These are phyloP conservation scores for Solanum hybrid DNA, from an alignment of 305 asterid species.

Conservation along the genomic window DNA sequence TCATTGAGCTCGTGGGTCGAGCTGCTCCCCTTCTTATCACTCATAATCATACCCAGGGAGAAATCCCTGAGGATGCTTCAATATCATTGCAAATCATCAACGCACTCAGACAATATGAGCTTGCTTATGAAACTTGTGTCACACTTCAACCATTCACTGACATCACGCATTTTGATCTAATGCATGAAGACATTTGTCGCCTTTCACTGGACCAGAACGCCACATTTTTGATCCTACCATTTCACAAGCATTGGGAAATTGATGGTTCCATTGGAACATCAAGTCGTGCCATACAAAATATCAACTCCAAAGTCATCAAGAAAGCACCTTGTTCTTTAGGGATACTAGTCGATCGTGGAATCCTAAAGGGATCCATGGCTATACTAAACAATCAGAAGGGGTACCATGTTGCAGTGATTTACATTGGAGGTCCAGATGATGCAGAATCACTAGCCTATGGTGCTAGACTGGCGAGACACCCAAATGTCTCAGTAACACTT, in stretches of 20 bases:
- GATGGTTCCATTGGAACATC: conserved; percentile 55
- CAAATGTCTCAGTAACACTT: conserved; percentile 38
- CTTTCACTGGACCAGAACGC: conserved; percentile 49
- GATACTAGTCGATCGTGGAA: conserved; percentile 53
- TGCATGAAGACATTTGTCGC: conserved; percentile 57
- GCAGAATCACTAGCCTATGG: conserved; percentile 69
- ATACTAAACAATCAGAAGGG: conserved; percentile 9
- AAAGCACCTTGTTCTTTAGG: conserved; percentile 63
- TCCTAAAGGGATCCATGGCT: conserved; percentile 27
- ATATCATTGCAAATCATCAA: conserved; percentile 44
- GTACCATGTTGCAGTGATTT: conserved; percentile 21
- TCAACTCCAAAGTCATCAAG: conserved; percentile 50
- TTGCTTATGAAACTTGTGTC: conserved; percentile 36
- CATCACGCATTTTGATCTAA: conserved; percentile 32
- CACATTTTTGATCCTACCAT: conserved; percentile 51
- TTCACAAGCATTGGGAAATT: conserved; percentile 69
- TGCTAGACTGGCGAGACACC: conserved; percentile 44
- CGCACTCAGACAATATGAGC: conserved; percentile 57
- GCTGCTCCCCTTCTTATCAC: conserved; percentile 59
- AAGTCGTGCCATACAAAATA: conserved; percentile 35
- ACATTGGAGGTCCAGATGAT: conserved; percentile 65
- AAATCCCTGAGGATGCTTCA: conserved; percentile 28
- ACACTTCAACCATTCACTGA: conserved; percentile 42
- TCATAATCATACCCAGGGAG: conserved; percentile 45
- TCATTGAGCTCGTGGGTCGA: conserved; percentile 55